Evolutionary conservation across 2,329 filamentous ascomycete genomes (phyloP).

Genomic region (Colletotrichum neosansevieriae): DNA sequence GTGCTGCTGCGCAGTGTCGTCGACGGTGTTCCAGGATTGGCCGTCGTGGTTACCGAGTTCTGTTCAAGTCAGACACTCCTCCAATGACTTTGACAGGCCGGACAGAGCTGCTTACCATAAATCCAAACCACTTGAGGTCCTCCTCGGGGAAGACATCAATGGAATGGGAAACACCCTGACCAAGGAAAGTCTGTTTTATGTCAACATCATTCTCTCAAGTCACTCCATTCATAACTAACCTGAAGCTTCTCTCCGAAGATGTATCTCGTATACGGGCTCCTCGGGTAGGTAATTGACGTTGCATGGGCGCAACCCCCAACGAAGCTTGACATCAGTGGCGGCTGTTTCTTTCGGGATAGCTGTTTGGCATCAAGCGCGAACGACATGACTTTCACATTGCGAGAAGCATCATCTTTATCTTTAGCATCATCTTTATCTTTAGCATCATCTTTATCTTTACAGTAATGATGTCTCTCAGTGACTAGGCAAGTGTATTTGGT

Average conservation of each 20-base stretch:
- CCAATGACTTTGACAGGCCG: too few relatives aligned
- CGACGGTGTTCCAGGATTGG: conserved; percentile 7
- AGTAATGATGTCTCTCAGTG: too few relatives aligned
- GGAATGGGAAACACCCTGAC: conserved; percentile 33
- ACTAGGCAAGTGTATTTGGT: too few relatives aligned
- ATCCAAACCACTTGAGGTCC: conserved; percentile 40
- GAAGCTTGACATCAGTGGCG: neutral
- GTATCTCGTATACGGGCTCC: conserved; percentile 54
- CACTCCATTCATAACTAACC: neutral
- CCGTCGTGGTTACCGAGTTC: conserved; percentile 32
- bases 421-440: too few relatives aligned
- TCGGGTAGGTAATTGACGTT: conserved; percentile 43
- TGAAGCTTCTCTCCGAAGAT: conserved; percentile 53
- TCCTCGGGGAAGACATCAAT: conserved; percentile 39
- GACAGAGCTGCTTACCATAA: conserved; percentile 16
- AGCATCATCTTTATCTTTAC: too few relatives aligned
- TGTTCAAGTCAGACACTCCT: neutral
- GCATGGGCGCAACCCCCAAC: neutral
- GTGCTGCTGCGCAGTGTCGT: conserved; percentile 26
- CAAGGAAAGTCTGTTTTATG: conserved; percentile 31
- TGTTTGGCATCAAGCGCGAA: neutral
- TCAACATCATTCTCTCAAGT: neutral
- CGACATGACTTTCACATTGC: neutral
- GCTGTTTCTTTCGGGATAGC: conserved; percentile 3
- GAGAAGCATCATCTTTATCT: too few relatives aligned